phyloP scores from a whole-genome alignment of 768 basidiomycete species.

The Hydnomerulius pinastri region DNA sequence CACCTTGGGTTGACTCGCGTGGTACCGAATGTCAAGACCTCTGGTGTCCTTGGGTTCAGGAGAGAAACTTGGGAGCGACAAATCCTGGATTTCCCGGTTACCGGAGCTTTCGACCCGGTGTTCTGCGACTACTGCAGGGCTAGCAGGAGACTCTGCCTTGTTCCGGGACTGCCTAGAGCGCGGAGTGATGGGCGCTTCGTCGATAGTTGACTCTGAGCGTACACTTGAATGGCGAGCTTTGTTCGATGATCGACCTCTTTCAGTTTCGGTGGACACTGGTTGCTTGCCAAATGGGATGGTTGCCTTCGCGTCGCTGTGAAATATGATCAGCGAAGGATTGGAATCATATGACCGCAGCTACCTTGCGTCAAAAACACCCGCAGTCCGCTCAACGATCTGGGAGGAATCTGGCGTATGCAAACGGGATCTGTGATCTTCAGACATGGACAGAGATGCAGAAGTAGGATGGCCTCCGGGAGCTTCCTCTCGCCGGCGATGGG shows the following conservation, averaged over 20 bases:
- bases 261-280: too few species aligned
- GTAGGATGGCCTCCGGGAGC: not conserved
- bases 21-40: conserved; percentile 7
- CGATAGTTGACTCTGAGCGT: not conserved
- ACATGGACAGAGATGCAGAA: not conserved
- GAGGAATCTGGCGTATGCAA: too few species aligned
- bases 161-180: not conserved
- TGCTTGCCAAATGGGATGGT: too few species aligned
- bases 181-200: not conserved
- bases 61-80: conserved; percentile 1
- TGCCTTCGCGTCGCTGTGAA: too few species aligned
- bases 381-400: too few species aligned
- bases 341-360: too few species aligned
- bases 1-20: not conserved
- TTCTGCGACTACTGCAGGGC: not conserved
- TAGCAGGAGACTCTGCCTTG: not conserved
- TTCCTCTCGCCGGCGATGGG: not conserved
- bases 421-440: not conserved
- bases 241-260: too few species aligned
- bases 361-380: too few species aligned
- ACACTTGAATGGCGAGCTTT: too few species aligned
- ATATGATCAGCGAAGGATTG: too few species aligned
- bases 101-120: not conserved
- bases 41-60: conserved; percentile 10
- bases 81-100: not conserved